Percentiles rank a stretch among this genome's conserved stretches.
phyloP scores from a whole-genome alignment of 2,329 filamentous ascomycete genomes.

The Bimuria novae-zelandiae region DNA sequence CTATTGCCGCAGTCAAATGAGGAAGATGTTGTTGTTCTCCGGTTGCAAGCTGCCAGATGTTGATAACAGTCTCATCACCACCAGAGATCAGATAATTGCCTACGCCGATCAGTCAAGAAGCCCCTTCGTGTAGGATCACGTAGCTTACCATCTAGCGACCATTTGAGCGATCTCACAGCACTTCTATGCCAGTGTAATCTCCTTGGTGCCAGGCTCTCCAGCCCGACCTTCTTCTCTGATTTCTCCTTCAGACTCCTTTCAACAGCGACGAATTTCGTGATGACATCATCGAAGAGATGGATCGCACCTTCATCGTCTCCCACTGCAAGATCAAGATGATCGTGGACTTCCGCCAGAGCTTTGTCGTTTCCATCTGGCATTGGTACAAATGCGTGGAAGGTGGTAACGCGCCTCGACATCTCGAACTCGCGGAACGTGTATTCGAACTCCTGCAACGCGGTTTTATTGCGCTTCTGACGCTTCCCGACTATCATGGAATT shows the following conservation, averaged over 20 bases:
- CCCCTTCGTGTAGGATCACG: background rate
- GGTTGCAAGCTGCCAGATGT: constrained; percentile 93
- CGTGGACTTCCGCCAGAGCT: constrained; percentile 36
- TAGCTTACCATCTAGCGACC: constrained; percentile 82
- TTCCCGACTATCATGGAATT: constrained; percentile 66
- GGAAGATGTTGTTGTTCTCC: constrained; percentile 81
- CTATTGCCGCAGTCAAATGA: constrained; percentile 84
- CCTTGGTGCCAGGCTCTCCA: constrained; percentile 57
- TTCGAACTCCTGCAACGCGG: constrained; percentile 44
- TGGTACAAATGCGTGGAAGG: constrained; percentile 38
- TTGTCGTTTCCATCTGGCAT: constrained; percentile 54
- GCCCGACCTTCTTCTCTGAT: constrained; percentile 24
- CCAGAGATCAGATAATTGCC: constrained; percentile 94
- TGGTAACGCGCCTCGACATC: constrained; percentile 63
- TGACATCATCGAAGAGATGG: constrained; percentile 77
- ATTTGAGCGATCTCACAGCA: constrained; percentile 82
- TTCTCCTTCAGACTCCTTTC: constrained; percentile 46
- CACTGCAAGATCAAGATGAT: constrained; percentile 72
- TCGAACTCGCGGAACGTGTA: constrained; percentile 61
- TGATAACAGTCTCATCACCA: constrained; percentile 84
- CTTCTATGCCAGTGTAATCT: constrained; percentile 91
- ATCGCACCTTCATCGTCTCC: constrained; percentile 79
- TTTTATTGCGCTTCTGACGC: constrained; percentile 40
- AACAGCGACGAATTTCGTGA: constrained; percentile 58
- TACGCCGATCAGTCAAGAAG: constrained; percentile 42